phyloP scores from a whole-genome alignment of 2,329 filamentous ascomycete species.

The Sclerotinia nivalis region DNA sequence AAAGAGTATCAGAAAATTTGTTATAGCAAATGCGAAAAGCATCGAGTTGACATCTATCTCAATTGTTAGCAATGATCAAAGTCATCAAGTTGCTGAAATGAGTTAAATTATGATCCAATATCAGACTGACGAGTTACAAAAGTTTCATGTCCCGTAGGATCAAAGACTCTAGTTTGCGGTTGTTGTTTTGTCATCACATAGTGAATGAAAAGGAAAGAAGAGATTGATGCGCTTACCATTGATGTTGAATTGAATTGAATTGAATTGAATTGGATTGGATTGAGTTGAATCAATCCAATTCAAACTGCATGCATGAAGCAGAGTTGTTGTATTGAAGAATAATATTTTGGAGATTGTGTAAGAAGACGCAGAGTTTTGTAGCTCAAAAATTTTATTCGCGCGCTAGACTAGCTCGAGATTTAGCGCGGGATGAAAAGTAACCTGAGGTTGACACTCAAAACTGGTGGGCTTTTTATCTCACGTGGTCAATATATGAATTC shows the following conservation, averaged over 20 bases:
- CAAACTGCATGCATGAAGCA: constrained; percentile 26
- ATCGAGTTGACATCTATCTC: constrained; percentile 11
- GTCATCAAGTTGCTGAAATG: background rate
- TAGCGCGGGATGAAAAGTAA: background rate
- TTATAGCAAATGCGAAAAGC: background rate
- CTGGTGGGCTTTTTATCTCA: background rate
- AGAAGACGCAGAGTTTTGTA: constrained; percentile 16
- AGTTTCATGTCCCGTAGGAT: constrained; percentile 82
- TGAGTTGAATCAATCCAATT: background rate
- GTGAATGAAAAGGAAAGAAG: constrained; percentile 38
- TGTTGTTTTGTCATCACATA: constrained; percentile 77
- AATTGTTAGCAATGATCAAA: constrained; percentile 17
- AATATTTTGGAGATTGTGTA: background rate
- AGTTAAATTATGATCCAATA: constrained; percentile 34
- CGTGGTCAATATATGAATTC: background rate
- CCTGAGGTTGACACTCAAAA: background rate
- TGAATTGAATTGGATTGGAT: background rate
- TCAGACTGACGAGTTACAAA: constrained; percentile 94
- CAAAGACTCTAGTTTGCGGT: constrained; percentile 99
- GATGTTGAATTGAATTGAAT: background rate
- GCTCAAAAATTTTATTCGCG: constrained; percentile 16
- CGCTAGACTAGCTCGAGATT: constrained; percentile 15
- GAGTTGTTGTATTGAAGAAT: constrained; percentile 27
- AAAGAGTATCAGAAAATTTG: no score
- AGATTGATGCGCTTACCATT: constrained; percentile 33